Evolutionary conservation across 768 basidiomycete genomes (phyloP).

Genomic region (Leucocoprinus birnbaumii): DNA sequence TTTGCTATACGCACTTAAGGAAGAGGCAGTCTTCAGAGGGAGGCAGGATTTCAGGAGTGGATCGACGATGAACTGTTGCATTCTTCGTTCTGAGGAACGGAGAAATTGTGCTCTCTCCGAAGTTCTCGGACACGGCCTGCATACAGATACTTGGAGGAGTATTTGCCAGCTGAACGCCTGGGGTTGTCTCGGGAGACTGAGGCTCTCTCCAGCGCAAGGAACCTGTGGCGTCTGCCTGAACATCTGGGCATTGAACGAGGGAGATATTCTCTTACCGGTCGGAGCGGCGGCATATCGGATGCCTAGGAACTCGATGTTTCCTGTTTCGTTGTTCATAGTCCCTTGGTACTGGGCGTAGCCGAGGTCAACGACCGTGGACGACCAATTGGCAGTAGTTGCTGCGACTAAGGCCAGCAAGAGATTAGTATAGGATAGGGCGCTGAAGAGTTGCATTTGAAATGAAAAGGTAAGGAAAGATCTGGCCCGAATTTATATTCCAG

Average conservation of each 20-base stretch:
- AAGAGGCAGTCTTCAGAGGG: neutral
- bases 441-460: too few relatives aligned
- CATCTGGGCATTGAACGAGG: neutral
- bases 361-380: constrained; percentile 28
- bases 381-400: too few relatives aligned
- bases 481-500: too few relatives aligned
- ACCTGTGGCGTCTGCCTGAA: neutral
- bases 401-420: too few relatives aligned
- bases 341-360: constrained; percentile 46
- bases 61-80: too few relatives aligned
- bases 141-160: neutral
- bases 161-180: neutral
- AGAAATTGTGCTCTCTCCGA: too few relatives aligned
- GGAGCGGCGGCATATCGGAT: constrained; percentile 51
- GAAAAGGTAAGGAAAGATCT: too few relatives aligned
- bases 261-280: constrained; percentile 17
- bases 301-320: constrained; percentile 35
- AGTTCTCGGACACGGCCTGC: neutral
- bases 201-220: neutral
- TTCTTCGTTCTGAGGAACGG: too few relatives aligned
- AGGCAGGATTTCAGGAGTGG: neutral
- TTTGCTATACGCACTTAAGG: neutral
- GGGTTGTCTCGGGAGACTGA: neutral
- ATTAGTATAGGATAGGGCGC: too few relatives aligned
- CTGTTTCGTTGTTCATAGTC: constrained; percentile 26